Evolutionary conservation across 176 grass and related monocot genomes (phyloP), one percentile per base, ranked within the genome.

Genomic region (Rhynchospora breviuscula): DNA sequence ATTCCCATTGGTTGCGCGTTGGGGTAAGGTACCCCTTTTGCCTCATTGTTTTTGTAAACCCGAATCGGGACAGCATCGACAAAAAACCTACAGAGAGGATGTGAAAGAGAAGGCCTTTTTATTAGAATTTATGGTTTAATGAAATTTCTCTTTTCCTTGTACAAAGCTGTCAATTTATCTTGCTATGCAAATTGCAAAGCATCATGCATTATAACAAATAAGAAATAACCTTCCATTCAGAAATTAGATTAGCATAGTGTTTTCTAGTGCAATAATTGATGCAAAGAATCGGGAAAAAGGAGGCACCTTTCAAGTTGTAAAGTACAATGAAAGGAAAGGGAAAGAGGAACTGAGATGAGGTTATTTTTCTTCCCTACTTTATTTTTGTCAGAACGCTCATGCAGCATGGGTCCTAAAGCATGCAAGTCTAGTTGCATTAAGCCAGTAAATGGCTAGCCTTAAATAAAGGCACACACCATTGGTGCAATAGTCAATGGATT

Each of bases 1-100:
- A 94, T 0, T 49, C 83, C 87, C 90, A 94, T 94, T 13, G 90
- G 88, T 53, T 91, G 92, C 17, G 65, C 70, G 64, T 45, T 59
- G 0, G 81, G 92, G 58, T 88, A 94, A 10, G 87, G 82, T 10
- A 86, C 70, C 2, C 83, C 88, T 17, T 74, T 76, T 31, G 74
- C 80, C 69, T 85, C 73, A 8, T 89, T 19, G 48, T 93, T 96
- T 83, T 84, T 91, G 79, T 89, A 68, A n/a, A 78, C 76, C 67
- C 88, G 88, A 67, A 94, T 79, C 64, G 90, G 85, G 12, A 52
- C 59, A 56, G 79, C 76, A 40, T 94, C 90, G 2, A 94, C 90
- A 64, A 94, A 86, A 89, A 91, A 91, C 44, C 92, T 90, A 81
- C 66, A 86, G 49, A 74, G 44, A 33, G 1, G 1, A 31, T 29